Conservation (phyloP, 75 land plant genomes). For the Selaginella tamariscina region DNA sequence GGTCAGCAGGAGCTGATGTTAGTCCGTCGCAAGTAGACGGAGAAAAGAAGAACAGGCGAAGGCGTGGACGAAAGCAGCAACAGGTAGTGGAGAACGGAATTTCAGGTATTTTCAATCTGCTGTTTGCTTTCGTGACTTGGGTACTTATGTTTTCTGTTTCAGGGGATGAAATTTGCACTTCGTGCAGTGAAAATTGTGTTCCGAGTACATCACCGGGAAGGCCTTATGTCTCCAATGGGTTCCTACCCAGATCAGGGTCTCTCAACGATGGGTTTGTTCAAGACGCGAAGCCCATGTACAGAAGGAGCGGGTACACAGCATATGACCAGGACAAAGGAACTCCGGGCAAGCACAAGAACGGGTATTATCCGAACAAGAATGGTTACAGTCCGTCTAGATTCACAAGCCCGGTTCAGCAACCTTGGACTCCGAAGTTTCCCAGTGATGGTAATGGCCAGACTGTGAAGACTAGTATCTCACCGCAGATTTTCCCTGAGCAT, state of each 20-base stretch:
- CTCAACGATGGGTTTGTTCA: no score
- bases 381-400: neutral
- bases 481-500: constrained; percentile 18
- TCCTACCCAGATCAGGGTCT: no score
- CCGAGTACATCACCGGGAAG: neutral
- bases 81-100: constrained; percentile 7
- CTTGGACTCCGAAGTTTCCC: neutral
- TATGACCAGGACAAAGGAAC: neutral
- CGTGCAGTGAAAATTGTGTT: neutral
- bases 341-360: neutral
- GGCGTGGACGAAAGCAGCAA: constrained; percentile 25
- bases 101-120: neutral
- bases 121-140: neutral
- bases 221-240: neutral
- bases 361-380: neutral
- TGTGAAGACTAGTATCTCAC: neutral
- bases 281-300: neutral
- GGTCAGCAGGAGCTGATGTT: constrained; percentile 9
- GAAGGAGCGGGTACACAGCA: neutral
- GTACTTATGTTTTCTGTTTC: neutral
- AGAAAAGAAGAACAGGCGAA: constrained; percentile 29
- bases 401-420: neutral
- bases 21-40: constrained; percentile 15
- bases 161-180: neutral
- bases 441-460: constrained; percentile 17